Base-by-base conservation (phyloP, 768 basidiomycete species). In the Holtermannia corniformis region DNA sequence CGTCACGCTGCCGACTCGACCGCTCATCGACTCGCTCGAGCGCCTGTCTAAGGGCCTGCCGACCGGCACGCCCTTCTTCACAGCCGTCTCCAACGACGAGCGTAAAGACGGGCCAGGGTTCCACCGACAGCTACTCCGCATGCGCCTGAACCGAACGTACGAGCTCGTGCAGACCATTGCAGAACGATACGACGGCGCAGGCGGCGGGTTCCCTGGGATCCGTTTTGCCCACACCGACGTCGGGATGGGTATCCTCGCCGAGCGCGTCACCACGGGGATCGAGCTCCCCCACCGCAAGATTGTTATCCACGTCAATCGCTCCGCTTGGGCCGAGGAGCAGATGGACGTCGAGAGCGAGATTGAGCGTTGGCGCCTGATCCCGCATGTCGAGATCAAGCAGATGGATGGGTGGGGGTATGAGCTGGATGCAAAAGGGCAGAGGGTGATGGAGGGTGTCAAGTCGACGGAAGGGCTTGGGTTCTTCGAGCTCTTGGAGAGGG, bases 1-100 rank as follows among this genome's bases (percentile, higher is more conserved):
- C 11, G 52, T 76, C 43, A 76, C 75, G 0, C 51, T 75, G 28
- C 71, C 76, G 7, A 78, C 76, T 5, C 75, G 76, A 16, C 76
- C 77, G 0, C 64, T 78, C 26, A 75, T 74, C 3, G 45, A 67
- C 7, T 65, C 71, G 41, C 28, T 77, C 24, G 49, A 65, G 4
- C 73, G 76, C 11, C 68, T 76, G 20, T 60, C 68, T 37, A 69
- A 62, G 41, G 62, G 63, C 3, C 63, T 66, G 14, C 41, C 62
- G 7, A 71, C 71, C 5, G 78, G 77, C 3, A 49, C 68, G 5
- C 67, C 76, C 3, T 78, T 68, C 62, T 70, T 73, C 54, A 61
- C 73, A 10, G 57, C 61, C 11, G 56, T 77, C 47, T 47, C 57
- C 5, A 27, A 58, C 28, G 69, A 71, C 14, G 76, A 75, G 51